Conservation (phyloP, 2,329 filamentous ascomycete species). For the Aspergillus sp. region DNA sequence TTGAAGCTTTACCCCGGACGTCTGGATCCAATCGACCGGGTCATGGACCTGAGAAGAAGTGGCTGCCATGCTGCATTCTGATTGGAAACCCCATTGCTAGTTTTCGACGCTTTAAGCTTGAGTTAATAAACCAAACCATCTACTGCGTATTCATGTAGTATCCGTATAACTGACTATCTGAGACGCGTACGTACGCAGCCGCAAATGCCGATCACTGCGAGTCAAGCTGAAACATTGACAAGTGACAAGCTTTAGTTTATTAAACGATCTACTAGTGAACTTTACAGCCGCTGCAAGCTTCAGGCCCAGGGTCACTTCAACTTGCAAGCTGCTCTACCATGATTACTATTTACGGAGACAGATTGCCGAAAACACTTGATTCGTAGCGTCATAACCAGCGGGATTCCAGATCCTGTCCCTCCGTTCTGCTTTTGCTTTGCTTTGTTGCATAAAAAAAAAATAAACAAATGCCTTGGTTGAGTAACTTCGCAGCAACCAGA, state of each 20-base stretch:
- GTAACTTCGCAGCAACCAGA: slow-evolving; percentile 4
- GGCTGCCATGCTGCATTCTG: too few relatives aligned
- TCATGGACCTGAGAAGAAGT: not conserved
- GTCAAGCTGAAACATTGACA: not conserved
- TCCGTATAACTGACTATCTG: not conserved
- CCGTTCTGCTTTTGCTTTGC: slow-evolving; percentile 9
- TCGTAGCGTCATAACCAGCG: slow-evolving; percentile 11
- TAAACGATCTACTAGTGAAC: not conserved
- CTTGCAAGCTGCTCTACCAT: not conserved
- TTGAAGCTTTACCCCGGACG: not conserved
- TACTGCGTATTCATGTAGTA: not conserved
- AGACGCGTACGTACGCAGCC: not conserved
- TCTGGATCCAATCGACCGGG: not conserved
- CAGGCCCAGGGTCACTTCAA: too few relatives aligned
- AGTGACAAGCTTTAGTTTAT: too few relatives aligned
- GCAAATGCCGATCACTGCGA: not conserved
- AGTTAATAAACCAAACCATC: too few relatives aligned
- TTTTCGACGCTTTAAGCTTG: too few relatives aligned
- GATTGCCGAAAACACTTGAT: slow-evolving; percentile 9
- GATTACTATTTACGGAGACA: not conserved
- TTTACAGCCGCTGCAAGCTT: not conserved
- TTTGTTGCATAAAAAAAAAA: slow-evolving; percentile 6
- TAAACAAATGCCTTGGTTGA: slow-evolving; percentile 9
- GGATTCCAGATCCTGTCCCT: slow-evolving; percentile 11
- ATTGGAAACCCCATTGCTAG: too few relatives aligned